Base-by-base conservation (phyloP, 176 grass and related monocot species). In the Alopecurus myosuroides region DNA sequence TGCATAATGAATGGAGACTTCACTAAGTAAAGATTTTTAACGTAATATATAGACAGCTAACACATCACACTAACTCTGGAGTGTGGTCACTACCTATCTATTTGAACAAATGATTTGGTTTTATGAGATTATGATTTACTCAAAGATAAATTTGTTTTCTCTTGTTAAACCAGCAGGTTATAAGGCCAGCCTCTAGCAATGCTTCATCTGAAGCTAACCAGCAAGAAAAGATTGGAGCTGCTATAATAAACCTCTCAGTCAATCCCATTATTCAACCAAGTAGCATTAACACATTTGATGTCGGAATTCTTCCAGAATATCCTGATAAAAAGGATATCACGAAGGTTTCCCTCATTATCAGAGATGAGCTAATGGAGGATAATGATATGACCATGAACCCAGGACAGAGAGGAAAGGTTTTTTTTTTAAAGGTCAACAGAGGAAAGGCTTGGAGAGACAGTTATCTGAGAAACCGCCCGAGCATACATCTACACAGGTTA, bases 141-240 rank as follows among this genome's bases (percentile, higher is more conserved):
- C 23, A 30, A 36, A 85, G 4, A 74, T 33, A 52, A 86, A 55
- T 70, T 81, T n/a, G 22, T 83, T 79, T 61, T 12, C 75, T 84
- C 2, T 30, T 87, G 44, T 77, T 40, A 52, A 91, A 74, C 25
- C 81, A 92, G 81, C 81, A 92, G 29, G 22, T 77, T 40, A 15
- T 77, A 29, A 92, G 63, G 42, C 52, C 70, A 29, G 22, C 81
- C 42, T 82, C 79, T 31, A 84, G 70, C 7, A 83, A 70, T 78
- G 76, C 45, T 90, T 88, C 76, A 30, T 23, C 55, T 29, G 40
- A 46, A 46, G 69, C 40, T 46, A 17, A 74, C 3, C 13, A 73
- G 41, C 23, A 19, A 28, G 70, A 48, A 30, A 46, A 48, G 25
- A 74, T 74, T 74, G 23, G 42, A 30, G 70, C 23, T 74, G 70